Conservation (phyloP, 768 basidiomycete genomes). For the Suillus cothurnatus region DNA sequence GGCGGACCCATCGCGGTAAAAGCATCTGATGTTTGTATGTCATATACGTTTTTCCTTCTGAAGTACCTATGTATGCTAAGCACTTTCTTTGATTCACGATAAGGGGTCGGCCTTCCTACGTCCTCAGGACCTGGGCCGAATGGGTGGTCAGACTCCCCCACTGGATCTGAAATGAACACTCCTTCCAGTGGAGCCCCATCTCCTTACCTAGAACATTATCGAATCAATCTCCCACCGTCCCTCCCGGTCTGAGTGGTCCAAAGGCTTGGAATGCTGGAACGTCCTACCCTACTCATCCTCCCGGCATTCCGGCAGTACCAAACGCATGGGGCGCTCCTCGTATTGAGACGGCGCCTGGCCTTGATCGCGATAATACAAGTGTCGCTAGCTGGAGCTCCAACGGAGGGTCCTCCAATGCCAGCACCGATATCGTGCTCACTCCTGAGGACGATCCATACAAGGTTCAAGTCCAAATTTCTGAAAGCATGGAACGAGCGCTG, state of each 20-base stretch:
- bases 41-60: background rate
- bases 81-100: background rate
- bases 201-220: slow-evolving; percentile 5
- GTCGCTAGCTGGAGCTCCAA: slow-evolving; percentile 25
- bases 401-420: slow-evolving; percentile 23
- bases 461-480: slow-evolving; percentile 26
- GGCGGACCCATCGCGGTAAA: slow-evolving; percentile 30
- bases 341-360: background rate
- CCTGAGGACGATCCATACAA: slow-evolving; percentile 28
- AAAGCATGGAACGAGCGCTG: slow-evolving; percentile 32
- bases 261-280: slow-evolving; percentile 14
- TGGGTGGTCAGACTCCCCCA: slow-evolving; percentile 23
- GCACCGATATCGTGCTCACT: slow-evolving; percentile 29
- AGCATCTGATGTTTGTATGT: slow-evolving; percentile 32
- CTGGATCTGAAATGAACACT: slow-evolving; percentile 20
- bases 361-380: slow-evolving; percentile 17
- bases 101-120: background rate
- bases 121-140: background rate
- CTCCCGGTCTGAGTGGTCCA: slow-evolving; percentile 15
- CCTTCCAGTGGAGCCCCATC: slow-evolving; percentile 12
- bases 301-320: slow-evolving; percentile 13
- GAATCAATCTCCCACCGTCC: slow-evolving; percentile 11
- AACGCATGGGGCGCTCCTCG: slow-evolving; percentile 1
- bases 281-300: slow-evolving; percentile 17
- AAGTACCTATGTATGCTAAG: background rate